A percentile compares a stretch with the other conserved stretches of the same genome.
These are phyloP conservation scores for Lasiosphaeris hirsuta DNA, from an alignment of 495 filamentous ascomycete species.

Conservation along the genomic window DNA sequence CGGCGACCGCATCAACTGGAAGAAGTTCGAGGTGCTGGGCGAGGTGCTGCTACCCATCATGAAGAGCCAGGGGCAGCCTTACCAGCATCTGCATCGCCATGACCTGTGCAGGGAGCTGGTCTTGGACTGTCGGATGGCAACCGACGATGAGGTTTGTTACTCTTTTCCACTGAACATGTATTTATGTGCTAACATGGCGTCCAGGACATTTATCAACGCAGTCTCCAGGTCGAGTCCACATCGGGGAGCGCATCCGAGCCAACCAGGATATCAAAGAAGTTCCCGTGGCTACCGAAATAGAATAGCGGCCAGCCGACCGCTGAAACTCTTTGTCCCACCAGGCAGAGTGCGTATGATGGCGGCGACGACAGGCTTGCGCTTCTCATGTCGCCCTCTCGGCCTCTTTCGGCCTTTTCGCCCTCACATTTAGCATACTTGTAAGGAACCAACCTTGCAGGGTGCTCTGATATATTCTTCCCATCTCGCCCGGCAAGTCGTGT, in stretches of 20 bases:
- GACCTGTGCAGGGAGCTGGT: constrained; percentile 68
- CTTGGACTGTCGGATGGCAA: constrained; percentile 58
- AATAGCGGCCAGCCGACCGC: not conserved
- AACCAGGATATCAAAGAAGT: constrained; percentile 47
- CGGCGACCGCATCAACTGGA: constrained; percentile 86
- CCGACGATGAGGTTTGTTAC: constrained; percentile 57
- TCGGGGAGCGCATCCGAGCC: constrained; percentile 33
- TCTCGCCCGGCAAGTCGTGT: no score
- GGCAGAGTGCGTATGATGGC: no score
- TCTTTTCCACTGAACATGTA: not conserved
- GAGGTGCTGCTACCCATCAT: constrained; percentile 88
- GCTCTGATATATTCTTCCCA: no score
- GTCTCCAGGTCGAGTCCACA: constrained; percentile 51
- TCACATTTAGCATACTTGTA: no score
- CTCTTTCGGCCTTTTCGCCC: no score
- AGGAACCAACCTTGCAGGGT: no score
- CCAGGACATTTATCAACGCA: constrained; percentile 61
- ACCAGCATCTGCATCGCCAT: constrained; percentile 63
- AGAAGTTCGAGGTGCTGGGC: constrained; percentile 94
- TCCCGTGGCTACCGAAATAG: constrained; percentile 53
- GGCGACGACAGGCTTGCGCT: no score
- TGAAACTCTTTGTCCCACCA: no score
- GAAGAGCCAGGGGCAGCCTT: constrained; percentile 82
- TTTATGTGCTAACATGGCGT: not conserved
- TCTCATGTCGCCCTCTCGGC: no score